phyloP scores from a whole-genome alignment of 1,284 basidiomycete genomes.

The Ceratobasidium sp. region DNA sequence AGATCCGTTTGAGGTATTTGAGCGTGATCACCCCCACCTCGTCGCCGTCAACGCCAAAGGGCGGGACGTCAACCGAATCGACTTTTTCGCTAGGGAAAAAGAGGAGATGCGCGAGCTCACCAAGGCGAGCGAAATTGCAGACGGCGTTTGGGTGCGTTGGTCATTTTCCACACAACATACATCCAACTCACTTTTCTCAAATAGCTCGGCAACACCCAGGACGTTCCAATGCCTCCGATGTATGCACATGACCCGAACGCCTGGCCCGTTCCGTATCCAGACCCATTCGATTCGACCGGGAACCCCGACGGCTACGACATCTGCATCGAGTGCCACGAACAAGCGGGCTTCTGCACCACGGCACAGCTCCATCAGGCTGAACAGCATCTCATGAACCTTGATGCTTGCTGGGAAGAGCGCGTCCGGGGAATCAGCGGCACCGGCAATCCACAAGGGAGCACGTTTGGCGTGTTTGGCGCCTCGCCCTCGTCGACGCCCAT shows the following conservation, averaged over 20 bases:
- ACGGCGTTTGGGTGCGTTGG: conserved; percentile 62
- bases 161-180: not conserved
- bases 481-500: conserved; percentile 46
- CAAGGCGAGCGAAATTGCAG: conserved; percentile 79
- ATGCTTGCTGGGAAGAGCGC: conserved; percentile 63
- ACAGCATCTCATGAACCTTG: conserved; percentile 72
- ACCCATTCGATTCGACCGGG: conserved; percentile 69
- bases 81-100: conserved; percentile 81
- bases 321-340: conserved; percentile 87
- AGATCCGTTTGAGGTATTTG: conserved; percentile 66
- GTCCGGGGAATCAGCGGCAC: conserved; percentile 49
- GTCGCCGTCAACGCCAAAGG: conserved; percentile 63
- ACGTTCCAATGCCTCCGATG: conserved; percentile 67
- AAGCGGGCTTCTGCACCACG: conserved; percentile 71
- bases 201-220: conserved; percentile 77
- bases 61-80: conserved; percentile 58
- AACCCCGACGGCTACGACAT: conserved; percentile 79
- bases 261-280: conserved; percentile 47
- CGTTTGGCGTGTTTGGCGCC: conserved; percentile 35
- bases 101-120: conserved; percentile 93
- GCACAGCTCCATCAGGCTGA: conserved; percentile 74
- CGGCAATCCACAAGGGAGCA: conserved; percentile 33
- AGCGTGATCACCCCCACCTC: conserved; percentile 60
- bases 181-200: not conserved
- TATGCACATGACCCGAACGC: conserved; percentile 44